Conservation (phyloP, 805 yeast species). For the Spathaspora gorwiae region DNA sequence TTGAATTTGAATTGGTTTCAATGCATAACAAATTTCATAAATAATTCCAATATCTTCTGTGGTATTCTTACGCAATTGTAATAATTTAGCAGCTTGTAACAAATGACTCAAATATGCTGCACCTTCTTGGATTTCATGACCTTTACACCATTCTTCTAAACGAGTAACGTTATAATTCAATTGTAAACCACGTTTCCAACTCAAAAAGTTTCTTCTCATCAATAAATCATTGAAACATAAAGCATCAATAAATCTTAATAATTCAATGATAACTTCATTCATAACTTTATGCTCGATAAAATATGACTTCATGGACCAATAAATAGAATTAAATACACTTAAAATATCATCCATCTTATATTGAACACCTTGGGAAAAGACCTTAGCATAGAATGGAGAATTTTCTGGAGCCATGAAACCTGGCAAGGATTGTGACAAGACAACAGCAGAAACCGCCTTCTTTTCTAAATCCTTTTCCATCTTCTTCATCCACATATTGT, state of each 20-base stretch:
- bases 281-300: conserved; percentile 81
- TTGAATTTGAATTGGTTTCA: conserved; percentile 94
- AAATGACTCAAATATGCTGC: conserved; percentile 78
- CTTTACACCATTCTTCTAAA: conserved; percentile 97
- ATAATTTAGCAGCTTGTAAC: conserved; percentile 85
- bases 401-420: conserved; percentile 89
- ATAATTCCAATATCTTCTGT: conserved; percentile 86
- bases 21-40: conserved; percentile 89
- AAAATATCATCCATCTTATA: conserved; percentile 93
- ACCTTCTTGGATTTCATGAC: conserved; percentile 86
- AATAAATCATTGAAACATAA: conserved; percentile 92
- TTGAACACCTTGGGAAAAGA: conserved; percentile 65
- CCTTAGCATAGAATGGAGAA: conserved; percentile 76
- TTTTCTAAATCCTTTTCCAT: conserved; percentile 86
- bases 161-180: conserved; percentile 94
- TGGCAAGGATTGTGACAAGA: conserved; percentile 89
- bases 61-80: conserved; percentile 87
- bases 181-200: conserved; percentile 98
- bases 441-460: conserved; percentile 92
- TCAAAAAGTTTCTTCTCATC: conserved; percentile 88
- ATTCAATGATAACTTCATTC: conserved; percentile 77
- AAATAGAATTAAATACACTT: conserved; percentile 81
- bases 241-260: conserved; percentile 84
- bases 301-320: conserved; percentile 90
- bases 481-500: conserved; percentile 95